phyloP scores from a whole-genome alignment of 129 eudicot genomes.

The Sambucus nigra region DNA sequence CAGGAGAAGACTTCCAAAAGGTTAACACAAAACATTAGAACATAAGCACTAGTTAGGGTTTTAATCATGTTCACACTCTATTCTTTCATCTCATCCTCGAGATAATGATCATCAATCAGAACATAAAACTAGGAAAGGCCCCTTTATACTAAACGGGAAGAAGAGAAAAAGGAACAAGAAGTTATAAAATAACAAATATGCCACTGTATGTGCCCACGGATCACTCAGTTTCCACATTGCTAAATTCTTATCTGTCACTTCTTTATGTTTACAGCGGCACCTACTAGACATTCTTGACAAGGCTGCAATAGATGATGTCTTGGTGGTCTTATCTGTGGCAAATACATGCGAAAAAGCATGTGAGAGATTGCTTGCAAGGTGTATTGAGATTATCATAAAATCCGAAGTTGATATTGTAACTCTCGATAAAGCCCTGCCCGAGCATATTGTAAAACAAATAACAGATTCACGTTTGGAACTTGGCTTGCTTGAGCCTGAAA shows the following conservation, averaged over 20 bases:
- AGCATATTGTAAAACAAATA: conserved; percentile 52
- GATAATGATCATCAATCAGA: too few species aligned
- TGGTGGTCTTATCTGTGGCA: conserved; percentile 71
- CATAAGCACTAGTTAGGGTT: too few species aligned
- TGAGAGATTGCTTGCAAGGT: conserved; percentile 40
- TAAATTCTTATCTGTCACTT: conserved; percentile 7
- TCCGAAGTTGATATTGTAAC: conserved; percentile 70
- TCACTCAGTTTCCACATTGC: too few species aligned
- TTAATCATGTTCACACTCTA: too few species aligned
- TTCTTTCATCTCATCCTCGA: too few species aligned
- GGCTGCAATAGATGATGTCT: conserved; percentile 60
- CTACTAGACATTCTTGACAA: conserved; percentile 60
- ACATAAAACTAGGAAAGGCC: too few species aligned
- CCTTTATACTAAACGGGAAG: too few species aligned
- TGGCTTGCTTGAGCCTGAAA: conserved; percentile 49
- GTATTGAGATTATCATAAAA: conserved; percentile 57
- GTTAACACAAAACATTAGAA: too few species aligned
- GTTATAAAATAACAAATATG: too few species aligned
- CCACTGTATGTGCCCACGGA: too few species aligned
- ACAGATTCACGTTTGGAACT: conserved; percentile 44
- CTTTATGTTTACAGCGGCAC: conserved; percentile 40
- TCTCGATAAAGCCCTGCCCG: conserved; percentile 73
- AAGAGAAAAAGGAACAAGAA: too few species aligned
- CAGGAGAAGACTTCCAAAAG: too few species aligned
- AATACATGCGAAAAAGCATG: conserved; percentile 59